phyloP scores from a whole-genome alignment of 2,329 filamentous ascomycete genomes.

The Talaromyces sp. region DNA sequence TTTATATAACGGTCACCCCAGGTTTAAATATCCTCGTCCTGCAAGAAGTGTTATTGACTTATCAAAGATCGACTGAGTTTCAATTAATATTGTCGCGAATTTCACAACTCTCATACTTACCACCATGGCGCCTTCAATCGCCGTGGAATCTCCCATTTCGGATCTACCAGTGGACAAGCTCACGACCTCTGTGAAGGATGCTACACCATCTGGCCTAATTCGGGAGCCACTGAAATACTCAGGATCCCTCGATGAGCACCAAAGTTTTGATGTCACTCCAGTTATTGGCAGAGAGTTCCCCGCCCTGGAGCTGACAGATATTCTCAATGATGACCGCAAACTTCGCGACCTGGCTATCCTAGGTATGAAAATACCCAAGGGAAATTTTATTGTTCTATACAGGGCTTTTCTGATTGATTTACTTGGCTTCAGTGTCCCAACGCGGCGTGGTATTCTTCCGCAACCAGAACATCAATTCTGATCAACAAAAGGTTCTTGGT shows the following conservation, averaged over 20 bases:
- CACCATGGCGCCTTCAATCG: neutral
- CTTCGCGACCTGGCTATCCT: slow-evolving; percentile 13
- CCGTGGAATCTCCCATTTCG: neutral
- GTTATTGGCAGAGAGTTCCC: slow-evolving; percentile 47
- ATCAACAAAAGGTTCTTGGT: slow-evolving; percentile 31
- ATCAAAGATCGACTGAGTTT: neutral
- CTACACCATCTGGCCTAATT: neutral
- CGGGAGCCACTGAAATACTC: slow-evolving; percentile 30
- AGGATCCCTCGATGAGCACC: slow-evolving; percentile 40
- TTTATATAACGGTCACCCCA: neutral
- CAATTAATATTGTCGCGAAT: neutral
- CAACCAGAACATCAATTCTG: slow-evolving; percentile 1
- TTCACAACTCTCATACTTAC: neutral
- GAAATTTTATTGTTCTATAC: no score
- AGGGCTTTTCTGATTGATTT: neutral
- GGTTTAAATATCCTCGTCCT: neutral
- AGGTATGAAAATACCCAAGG: neutral
- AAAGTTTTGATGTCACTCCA: slow-evolving; percentile 47
- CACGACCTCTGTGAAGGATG: neutral
- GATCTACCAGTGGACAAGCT: neutral
- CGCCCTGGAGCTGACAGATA: slow-evolving; percentile 28
- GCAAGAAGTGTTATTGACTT: neutral
- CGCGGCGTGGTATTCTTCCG: slow-evolving; percentile 27
- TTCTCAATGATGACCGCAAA: slow-evolving; percentile 34
- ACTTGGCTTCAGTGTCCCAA: slow-evolving; percentile 29